A percentile compares a stretch with the other conserved stretches of the same genome.
Evolutionary conservation across 2,329 filamentous ascomycete genomes (phyloP).

Genomic region (Fusarium sp.): DNA sequence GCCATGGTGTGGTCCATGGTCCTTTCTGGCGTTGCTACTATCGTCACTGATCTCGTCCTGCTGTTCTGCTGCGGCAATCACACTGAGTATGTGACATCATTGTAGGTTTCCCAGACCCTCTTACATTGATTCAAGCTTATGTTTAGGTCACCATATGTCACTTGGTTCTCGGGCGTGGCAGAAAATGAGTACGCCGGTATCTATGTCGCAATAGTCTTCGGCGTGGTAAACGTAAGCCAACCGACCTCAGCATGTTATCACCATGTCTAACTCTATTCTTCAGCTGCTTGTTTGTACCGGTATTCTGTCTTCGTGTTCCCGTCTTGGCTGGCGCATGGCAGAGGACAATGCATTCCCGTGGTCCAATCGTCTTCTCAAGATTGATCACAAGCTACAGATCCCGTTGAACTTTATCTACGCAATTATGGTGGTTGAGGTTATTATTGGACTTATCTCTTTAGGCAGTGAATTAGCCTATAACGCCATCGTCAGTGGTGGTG

Average conservation of each 20-base stretch:
- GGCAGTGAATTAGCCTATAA: slow-evolving; percentile 22
- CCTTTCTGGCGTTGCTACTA: slow-evolving; percentile 13
- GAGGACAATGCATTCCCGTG: slow-evolving; percentile 24
- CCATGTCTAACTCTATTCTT: not conserved
- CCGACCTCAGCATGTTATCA: fast-evolving
- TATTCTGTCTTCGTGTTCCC: slow-evolving; percentile 16
- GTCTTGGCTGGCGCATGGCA: slow-evolving; percentile 27
- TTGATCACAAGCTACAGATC: slow-evolving; percentile 1
- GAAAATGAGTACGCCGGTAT: slow-evolving; percentile 3
- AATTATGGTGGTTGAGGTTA: slow-evolving; percentile 4
- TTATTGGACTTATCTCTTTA: slow-evolving; percentile 16
- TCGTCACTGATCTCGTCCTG: slow-evolving; percentile 12
- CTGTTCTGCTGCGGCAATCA: slow-evolving; percentile 20
- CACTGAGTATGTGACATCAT: not conserved
- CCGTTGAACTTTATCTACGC: slow-evolving; percentile 18
- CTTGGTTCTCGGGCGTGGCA: slow-evolving; percentile 18
- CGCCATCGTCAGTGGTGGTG: slow-evolving; percentile 20
- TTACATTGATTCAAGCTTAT: not conserved
- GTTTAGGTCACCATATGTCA: slow-evolving; percentile 4
- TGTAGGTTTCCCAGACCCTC: not conserved
- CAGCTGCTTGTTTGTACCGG: slow-evolving; percentile 18
- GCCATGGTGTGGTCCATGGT: slow-evolving; percentile 32
- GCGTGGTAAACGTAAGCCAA: slow-evolving; percentile 12
- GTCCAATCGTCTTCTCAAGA: slow-evolving; percentile 4
- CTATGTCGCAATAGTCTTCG: slow-evolving; percentile 13